Percentiles rank a stretch among this genome's conserved stretches.
These are phyloP conservation scores for Marasmius tenuissimus DNA, from an alignment of 1,284 basidiomycete genomes.

Conservation along the genomic window DNA sequence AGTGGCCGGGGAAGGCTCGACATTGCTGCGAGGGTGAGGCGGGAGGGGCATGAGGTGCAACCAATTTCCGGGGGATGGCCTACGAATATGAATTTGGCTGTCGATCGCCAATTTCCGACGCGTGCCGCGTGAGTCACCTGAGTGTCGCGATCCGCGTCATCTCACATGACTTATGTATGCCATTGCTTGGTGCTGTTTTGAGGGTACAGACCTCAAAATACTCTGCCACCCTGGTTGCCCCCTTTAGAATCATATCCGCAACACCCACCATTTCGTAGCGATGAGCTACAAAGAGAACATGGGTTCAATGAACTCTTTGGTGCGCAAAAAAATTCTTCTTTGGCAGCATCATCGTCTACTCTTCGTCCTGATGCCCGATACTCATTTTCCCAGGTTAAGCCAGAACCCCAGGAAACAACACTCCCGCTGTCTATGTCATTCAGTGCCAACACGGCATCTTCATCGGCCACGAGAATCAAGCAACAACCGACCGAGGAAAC, in stretches of 20 bases:
- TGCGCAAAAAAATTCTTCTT: slow-evolving; percentile 8
- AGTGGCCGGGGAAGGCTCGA: too few relatives aligned
- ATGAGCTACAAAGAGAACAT: slow-evolving; percentile 32
- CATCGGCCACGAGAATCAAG: slow-evolving; percentile 8
- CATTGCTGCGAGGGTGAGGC: too few relatives aligned
- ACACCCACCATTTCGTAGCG: neutral
- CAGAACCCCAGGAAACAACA: slow-evolving; percentile 38
- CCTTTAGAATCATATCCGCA: neutral
- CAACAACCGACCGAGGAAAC: slow-evolving; percentile 7
- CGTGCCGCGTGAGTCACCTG: too few relatives aligned
- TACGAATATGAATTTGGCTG: too few relatives aligned
- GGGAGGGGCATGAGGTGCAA: too few relatives aligned
- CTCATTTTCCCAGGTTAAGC: slow-evolving; percentile 31
- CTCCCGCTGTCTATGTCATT: slow-evolving; percentile 22
- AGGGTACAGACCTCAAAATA: neutral
- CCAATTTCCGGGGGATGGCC: too few relatives aligned
- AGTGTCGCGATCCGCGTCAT: too few relatives aligned
- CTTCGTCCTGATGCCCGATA: neutral
- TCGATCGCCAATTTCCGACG: too few relatives aligned
- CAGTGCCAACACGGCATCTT: slow-evolving; percentile 13
- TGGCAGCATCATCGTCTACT: neutral
- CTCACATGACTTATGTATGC: too few relatives aligned
- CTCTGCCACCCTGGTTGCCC: neutral
- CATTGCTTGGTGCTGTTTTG: neutral
- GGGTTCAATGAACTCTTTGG: neutral